A percentile compares a stretch with the other conserved stretches of the same genome.
phyloP scores from a whole-genome alignment of 306 rosid species.

The Psophocarpus tetragonolobus region DNA sequence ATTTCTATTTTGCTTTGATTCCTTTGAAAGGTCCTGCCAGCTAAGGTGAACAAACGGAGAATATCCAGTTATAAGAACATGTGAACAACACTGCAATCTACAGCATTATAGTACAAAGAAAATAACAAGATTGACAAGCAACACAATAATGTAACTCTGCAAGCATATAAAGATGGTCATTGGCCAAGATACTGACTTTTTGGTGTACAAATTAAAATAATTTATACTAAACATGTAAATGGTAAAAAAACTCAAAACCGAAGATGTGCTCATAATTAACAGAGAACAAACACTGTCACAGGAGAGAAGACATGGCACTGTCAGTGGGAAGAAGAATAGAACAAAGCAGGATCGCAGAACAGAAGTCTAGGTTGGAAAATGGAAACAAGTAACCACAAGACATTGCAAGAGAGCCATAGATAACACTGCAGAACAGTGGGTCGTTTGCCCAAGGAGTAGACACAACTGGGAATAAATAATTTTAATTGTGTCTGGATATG shows the following conservation, averaged over 20 bases:
- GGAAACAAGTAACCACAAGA: no score
- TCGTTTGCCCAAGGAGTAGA: no score
- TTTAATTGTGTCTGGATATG: no score
- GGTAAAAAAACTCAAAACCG: not conserved
- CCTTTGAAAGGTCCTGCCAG: constrained; percentile 80
- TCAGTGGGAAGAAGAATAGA: no score
- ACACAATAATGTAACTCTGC: not conserved
- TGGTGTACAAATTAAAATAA: not conserved
- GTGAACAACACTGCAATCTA: not conserved
- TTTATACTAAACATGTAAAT: no score
- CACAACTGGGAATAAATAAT: no score
- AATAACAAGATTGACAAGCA: not conserved
- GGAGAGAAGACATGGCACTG: no score
- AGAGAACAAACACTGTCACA: not conserved
- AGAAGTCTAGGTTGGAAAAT: no score
- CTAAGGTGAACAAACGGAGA: not conserved
- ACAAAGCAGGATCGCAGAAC: no score
- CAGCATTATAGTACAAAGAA: not conserved
- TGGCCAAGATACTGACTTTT: not conserved
- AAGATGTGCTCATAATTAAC: not conserved
- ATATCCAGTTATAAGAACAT: not conserved
- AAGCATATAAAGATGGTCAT: no score
- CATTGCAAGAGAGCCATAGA: no score
- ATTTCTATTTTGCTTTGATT: constrained; percentile 83
- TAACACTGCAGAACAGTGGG: no score